phyloP scores from a whole-genome alignment of 2,329 filamentous ascomycete genomes.

The Calonectria ilicicola region DNA sequence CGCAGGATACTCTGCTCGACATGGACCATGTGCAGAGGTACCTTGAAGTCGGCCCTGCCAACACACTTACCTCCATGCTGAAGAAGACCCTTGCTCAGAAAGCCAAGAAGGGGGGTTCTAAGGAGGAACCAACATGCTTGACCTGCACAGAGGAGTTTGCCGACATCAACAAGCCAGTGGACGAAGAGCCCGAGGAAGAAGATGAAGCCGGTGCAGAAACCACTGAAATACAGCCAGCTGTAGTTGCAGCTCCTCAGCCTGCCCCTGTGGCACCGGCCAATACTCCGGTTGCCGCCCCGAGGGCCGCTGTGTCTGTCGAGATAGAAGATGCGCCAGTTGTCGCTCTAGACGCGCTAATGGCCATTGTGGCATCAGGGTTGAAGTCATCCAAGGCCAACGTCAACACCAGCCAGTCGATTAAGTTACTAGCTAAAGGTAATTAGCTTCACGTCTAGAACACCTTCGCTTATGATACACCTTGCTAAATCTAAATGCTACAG shows the following conservation, averaged over 20 bases:
- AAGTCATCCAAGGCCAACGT: neutral
- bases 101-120: neutral
- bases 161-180: neutral
- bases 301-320: neutral
- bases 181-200: neutral
- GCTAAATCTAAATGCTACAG: neutral
- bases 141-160: neutral
- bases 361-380: neutral
- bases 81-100: neutral
- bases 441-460: neutral
- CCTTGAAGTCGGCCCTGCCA: neutral
- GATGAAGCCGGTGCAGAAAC: neutral
- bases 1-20: neutral
- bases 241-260: neutral
- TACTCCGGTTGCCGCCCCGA: neutral
- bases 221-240: neutral
- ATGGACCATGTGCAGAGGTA: neutral
- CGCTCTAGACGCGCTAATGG: neutral
- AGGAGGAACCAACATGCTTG: neutral
- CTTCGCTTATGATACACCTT: no score
- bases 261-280: neutral
- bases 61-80: neutral
- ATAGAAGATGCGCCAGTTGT: neutral
- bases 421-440: neutral
- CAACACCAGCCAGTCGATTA: neutral